phyloP scores from a whole-genome alignment of 495 filamentous ascomycete genomes.

The Penicillium mononematosum region DNA sequence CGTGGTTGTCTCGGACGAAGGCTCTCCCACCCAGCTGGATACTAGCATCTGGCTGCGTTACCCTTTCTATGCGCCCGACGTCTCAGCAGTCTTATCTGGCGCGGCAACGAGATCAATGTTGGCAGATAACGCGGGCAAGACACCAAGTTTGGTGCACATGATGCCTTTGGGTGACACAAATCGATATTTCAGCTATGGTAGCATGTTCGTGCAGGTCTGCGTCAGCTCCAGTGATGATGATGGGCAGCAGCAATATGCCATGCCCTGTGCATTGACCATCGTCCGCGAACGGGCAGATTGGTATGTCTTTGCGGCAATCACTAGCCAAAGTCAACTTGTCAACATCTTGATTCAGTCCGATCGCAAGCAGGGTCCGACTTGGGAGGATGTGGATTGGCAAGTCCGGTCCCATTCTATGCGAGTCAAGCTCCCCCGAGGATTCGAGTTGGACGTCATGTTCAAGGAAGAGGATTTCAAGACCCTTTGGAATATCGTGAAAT shows the following conservation, averaged over 20 bases:
- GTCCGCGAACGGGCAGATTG: constrained; percentile 65
- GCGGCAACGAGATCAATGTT: constrained; percentile 50
- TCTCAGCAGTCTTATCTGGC: constrained; percentile 63
- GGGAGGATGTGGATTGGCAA: constrained; percentile 79
- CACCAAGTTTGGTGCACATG: constrained; percentile 56
- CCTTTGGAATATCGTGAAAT: constrained; percentile 78
- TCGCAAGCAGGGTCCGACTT: constrained; percentile 65
- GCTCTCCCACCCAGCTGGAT: constrained; percentile 65
- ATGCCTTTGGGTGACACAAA: constrained; percentile 72
- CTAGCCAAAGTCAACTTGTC: constrained; percentile 72
- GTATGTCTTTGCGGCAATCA: constrained; percentile 64
- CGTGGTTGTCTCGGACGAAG: constrained; percentile 39
- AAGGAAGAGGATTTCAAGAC: constrained; percentile 69
- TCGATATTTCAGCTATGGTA: constrained; percentile 69
- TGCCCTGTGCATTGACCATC: constrained; percentile 72
- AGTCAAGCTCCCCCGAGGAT: constrained; percentile 65
- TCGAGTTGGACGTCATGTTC: constrained; percentile 66
- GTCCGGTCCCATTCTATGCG: constrained; percentile 57
- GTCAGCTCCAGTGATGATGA: constrained; percentile 66
- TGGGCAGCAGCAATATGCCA: constrained; percentile 55
- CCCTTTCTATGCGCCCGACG: constrained; percentile 66
- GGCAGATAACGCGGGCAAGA: constrained; percentile 35
- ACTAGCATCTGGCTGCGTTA: constrained; percentile 74
- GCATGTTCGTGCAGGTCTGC: constrained; percentile 66
- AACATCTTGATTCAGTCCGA: constrained; percentile 71